Percentiles rank a stretch among this genome's conserved stretches.
These are phyloP conservation scores for Pseudoscleropodium purum DNA, from an alignment of 225 moss, liverwort and hornwort species.

Conservation along the genomic window DNA sequence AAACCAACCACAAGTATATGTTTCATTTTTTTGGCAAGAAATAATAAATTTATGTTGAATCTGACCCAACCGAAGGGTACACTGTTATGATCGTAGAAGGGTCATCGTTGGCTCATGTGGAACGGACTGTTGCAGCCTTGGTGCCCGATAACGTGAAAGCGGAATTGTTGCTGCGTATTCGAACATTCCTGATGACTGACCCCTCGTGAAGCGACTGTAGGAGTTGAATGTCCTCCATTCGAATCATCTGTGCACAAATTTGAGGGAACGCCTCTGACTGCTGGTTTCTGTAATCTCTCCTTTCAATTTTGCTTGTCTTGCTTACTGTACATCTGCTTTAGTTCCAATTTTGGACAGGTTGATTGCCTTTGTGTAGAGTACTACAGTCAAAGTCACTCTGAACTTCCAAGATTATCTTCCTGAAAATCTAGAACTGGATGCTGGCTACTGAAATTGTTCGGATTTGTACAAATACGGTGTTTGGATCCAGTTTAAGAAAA, in stretches of 20 bases:
- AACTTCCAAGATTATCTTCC: neutral
- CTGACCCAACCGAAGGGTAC: neutral
- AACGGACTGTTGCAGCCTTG: conserved; percentile 64
- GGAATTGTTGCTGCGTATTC: conserved; percentile 79
- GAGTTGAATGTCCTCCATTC: neutral
- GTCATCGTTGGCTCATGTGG: conserved; percentile 24
- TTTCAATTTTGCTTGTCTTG: neutral
- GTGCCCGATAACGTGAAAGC: conserved; percentile 92
- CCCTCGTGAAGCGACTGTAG: conserved; percentile 35
- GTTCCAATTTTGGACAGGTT: neutral
- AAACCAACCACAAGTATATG: neutral
- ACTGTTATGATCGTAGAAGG: neutral
- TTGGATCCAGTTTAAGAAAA: neutral
- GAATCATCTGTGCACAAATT: neutral
- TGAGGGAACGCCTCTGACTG: neutral
- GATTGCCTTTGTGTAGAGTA: neutral
- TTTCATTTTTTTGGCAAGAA: neutral
- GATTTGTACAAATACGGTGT: neutral
- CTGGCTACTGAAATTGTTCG: neutral
- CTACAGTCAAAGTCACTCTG: neutral
- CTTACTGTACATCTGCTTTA: conserved; percentile 3
- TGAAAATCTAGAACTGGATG: neutral
- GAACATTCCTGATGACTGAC: conserved; percentile 73
- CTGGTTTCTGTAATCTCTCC: neutral
- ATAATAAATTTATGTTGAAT: neutral